phyloP scores from a whole-genome alignment of 1,139 yeast species.

The Meyerozyma athensensis region DNA sequence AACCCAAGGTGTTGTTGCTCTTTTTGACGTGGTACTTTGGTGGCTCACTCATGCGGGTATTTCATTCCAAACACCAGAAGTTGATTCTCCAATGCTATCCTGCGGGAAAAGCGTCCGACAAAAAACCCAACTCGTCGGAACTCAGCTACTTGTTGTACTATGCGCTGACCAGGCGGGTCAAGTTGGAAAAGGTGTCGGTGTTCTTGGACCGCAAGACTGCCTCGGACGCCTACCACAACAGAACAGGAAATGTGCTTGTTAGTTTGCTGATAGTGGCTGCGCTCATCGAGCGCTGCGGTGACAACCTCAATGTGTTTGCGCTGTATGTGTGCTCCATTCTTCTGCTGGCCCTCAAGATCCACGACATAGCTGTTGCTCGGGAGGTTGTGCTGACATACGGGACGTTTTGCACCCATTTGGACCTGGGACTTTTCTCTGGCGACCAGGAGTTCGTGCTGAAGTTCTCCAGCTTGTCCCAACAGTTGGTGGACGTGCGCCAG shows the following conservation, averaged over 20 bases:
- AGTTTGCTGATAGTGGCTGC: slow-evolving; percentile 68
- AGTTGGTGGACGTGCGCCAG: slow-evolving; percentile 28
- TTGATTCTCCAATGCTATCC: slow-evolving; percentile 91
- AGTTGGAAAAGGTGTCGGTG: slow-evolving; percentile 77
- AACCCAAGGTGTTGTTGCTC: neutral
- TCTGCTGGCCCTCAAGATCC: slow-evolving; percentile 36
- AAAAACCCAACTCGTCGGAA: slow-evolving; percentile 89
- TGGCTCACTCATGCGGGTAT: slow-evolving; percentile 21
- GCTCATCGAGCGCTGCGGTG: slow-evolving; percentile 70
- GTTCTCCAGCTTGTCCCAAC: slow-evolving; percentile 40
- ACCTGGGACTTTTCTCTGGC: slow-evolving; percentile 67
- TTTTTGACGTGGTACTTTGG: slow-evolving; percentile 1
- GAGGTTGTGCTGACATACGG: slow-evolving; percentile 48
- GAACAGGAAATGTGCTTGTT: slow-evolving; percentile 79
- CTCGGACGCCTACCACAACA: slow-evolving; percentile 55
- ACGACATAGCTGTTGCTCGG: slow-evolving; percentile 56
- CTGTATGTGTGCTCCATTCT: slow-evolving; percentile 50
- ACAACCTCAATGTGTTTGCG: slow-evolving; percentile 82
- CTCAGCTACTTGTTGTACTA: slow-evolving; percentile 82
- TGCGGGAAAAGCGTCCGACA: slow-evolving; percentile 77
- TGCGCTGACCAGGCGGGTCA: slow-evolving; percentile 87
- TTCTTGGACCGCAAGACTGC: slow-evolving; percentile 63
- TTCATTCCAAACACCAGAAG: slow-evolving; percentile 82
- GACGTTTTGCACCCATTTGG: slow-evolving; percentile 61
- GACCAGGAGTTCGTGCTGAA: slow-evolving; percentile 56